Percentiles rank a stretch among this genome's conserved stretches.
Evolutionary conservation across 2,329 filamentous ascomycete species (phyloP).

Genomic region (Calonectria multiphialidica): DNA sequence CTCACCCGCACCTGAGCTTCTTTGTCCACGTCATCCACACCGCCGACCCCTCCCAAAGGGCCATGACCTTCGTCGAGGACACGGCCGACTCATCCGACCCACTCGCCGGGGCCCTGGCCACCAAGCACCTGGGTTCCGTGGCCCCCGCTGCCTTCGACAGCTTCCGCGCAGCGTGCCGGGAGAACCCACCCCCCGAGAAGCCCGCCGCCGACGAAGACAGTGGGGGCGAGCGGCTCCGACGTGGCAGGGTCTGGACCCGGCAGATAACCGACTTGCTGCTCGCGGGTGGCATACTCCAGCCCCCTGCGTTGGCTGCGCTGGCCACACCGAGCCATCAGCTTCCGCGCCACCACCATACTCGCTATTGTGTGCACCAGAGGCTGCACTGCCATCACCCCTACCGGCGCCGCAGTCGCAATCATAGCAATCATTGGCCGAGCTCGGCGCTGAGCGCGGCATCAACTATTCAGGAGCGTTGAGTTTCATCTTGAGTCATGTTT

Average conservation of each 20-base stretch:
- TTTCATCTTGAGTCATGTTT: neutral
- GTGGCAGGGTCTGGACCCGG: constrained; percentile 27
- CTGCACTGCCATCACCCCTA: constrained; percentile 38
- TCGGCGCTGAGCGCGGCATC: neutral
- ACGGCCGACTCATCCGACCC: constrained; percentile 7
- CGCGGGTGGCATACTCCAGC: constrained; percentile 27
- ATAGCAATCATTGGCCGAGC: neutral
- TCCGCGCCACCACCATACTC: constrained; percentile 38
- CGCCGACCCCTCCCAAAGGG: neutral
- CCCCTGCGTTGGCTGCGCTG: constrained; percentile 16
- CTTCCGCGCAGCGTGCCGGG: constrained; percentile 29
- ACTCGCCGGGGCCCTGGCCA: constrained; percentile 25
- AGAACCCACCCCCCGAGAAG: constrained; percentile 11
- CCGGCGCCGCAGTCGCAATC: constrained; percentile 26
- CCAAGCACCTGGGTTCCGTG: constrained; percentile 36
- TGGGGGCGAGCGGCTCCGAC: constrained; percentile 4
- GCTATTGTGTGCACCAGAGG: constrained; percentile 35
- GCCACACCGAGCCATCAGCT: constrained; percentile 8
- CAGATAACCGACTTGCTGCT: constrained; percentile 24
- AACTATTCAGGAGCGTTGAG: neutral
- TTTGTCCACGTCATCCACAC: constrained; percentile 21
- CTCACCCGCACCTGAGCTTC: constrained; percentile 22
- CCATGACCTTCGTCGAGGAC: constrained; percentile 25
- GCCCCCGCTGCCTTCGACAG: constrained; percentile 29
- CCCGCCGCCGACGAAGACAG: neutral